Conservation (phyloP, 768 basidiomycete genomes). For the Phlebiopsis gigantea region DNA sequence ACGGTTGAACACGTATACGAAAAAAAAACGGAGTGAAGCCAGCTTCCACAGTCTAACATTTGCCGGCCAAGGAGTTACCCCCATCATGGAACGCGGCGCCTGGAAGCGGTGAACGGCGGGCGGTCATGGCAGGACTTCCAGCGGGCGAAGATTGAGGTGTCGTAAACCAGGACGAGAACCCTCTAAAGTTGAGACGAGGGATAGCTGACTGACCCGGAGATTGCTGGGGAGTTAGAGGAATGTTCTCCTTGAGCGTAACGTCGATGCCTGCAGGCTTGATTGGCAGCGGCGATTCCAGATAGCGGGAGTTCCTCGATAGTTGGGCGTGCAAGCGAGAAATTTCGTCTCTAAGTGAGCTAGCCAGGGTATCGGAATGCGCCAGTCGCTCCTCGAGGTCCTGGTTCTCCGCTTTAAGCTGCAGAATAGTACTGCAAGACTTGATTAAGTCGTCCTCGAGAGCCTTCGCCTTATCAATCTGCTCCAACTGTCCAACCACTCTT, state of each 20-base stretch:
- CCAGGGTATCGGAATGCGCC: conserved; percentile 71
- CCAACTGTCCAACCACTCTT: conserved; percentile 81
- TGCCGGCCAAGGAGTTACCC: background rate
- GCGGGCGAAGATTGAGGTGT: conserved; percentile 94
- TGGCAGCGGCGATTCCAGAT: background rate
- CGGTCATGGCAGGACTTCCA: conserved; percentile 81
- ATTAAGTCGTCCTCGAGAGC: conserved; percentile 67
- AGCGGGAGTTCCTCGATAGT: background rate
- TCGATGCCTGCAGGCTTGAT: background rate
- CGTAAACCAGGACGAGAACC: conserved; percentile 85
- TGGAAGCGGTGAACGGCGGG: conserved; percentile 68
- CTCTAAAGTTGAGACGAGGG: background rate
- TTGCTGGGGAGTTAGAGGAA: background rate
- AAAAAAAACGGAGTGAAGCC: too few relatives aligned
- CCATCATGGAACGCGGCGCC: background rate
- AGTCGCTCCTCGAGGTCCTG: conserved; percentile 78
- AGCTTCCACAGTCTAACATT: background rate
- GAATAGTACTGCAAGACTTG: conserved; percentile 56
- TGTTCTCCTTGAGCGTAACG: background rate
- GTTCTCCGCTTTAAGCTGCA: conserved; percentile 74
- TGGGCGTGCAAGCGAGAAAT: conserved; percentile 23
- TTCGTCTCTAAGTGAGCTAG: conserved; percentile 74
- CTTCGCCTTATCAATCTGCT: conserved; percentile 80
- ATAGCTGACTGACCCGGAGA: background rate
- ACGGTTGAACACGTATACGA: too few relatives aligned